These are phyloP conservation scores for Inga leiocalycina DNA, from an alignment of 306 rosid genomes.

Conservation along the genomic window DNA sequence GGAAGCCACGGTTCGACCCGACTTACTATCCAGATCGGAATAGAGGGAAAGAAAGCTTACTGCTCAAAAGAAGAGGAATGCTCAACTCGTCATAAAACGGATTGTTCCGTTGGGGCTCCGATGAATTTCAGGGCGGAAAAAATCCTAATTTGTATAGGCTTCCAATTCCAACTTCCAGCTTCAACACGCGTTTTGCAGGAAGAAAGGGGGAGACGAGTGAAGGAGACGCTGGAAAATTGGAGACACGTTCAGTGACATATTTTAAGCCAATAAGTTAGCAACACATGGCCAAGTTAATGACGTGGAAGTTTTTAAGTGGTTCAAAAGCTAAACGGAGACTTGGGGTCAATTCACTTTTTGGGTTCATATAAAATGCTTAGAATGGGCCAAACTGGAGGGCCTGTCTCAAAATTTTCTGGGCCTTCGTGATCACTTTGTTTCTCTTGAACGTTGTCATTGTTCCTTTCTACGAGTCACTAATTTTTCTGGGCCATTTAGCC, in stretches of 20 bases:
- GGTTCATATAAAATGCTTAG: neutral
- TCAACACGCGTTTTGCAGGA: neutral
- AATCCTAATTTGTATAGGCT: neutral
- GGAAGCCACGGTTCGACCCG: constrained; percentile 92
- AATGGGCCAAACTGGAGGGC: neutral
- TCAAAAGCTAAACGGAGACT: no score
- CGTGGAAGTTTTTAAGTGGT: constrained; percentile 50
- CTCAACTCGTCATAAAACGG: neutral
- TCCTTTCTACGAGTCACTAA: no score
- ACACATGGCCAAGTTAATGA: constrained; percentile 33
- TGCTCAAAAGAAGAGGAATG: neutral
- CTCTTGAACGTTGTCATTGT: no score
- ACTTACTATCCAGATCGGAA: constrained; percentile 34
- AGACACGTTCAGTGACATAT: constrained; percentile 48
- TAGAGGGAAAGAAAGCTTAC: neutral
- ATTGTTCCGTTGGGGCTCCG: constrained; percentile 12
- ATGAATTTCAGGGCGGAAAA: neutral
- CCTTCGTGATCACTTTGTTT: neutral
- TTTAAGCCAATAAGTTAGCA: neutral
- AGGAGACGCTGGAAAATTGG: neutral
- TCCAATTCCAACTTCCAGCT: neutral
- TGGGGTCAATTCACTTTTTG: neutral
- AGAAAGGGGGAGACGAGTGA: neutral
- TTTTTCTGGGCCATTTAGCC: no score
- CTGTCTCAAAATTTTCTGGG: neutral